Conservation (phyloP, 2,329 filamentous ascomycete species). For the Mycosphaerella sp. region DNA sequence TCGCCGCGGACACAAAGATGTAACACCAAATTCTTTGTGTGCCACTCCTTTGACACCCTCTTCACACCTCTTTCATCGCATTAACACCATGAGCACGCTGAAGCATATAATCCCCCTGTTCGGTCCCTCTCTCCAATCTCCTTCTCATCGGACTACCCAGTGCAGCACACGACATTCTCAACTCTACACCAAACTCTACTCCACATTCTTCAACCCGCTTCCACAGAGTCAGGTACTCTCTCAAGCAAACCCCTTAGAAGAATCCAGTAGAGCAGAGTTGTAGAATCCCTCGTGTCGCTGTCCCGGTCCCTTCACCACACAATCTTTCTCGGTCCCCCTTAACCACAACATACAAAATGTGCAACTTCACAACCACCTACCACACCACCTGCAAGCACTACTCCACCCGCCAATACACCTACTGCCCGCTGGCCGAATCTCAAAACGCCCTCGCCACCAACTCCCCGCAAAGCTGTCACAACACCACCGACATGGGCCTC, state of each 20-base stretch:
- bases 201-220: neutral
- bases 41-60: neutral
- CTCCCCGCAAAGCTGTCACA: slow-evolving; percentile 1
- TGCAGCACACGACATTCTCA: neutral
- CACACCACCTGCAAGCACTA: slow-evolving; percentile 7
- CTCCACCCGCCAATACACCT: neutral
- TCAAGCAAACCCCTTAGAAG: neutral
- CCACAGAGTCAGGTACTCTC: neutral
- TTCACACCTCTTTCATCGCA: neutral
- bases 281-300: neutral
- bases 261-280: neutral
- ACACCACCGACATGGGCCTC: slow-evolving; percentile 1
- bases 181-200: slow-evolving; percentile 1
- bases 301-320: neutral
- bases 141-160: neutral
- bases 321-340: neutral
- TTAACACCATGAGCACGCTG: neutral
- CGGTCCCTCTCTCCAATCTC: neutral
- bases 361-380: slow-evolving; percentile 4
- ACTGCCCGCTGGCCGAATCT: neutral
- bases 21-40: neutral
- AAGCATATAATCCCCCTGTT: neutral
- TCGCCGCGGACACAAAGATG: neutral
- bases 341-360: neutral
- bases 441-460: neutral